phyloP scores from a whole-genome alignment of 805 yeast species.

The Maudiozyma bulderi region DNA sequence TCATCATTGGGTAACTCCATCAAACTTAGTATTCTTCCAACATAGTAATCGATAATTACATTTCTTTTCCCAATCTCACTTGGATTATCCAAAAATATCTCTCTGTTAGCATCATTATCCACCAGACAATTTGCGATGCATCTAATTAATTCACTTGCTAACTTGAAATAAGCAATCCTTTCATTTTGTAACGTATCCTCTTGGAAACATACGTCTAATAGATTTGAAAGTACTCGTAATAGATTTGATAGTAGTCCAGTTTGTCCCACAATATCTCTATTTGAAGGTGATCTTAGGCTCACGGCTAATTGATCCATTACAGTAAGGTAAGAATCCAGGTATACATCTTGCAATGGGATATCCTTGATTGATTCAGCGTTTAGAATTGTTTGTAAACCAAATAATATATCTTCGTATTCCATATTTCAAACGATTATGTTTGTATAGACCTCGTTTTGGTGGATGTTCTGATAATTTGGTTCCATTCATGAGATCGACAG shows the following conservation, averaged over 20 bases:
- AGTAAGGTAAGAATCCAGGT: slow-evolving; percentile 13
- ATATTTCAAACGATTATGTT: slow-evolving; percentile 6
- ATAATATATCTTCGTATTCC: slow-evolving; percentile 28
- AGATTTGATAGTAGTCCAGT: slow-evolving; percentile 20
- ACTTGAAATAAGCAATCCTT: slow-evolving; percentile 9
- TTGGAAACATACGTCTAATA: slow-evolving; percentile 11
- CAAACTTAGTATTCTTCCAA: slow-evolving; percentile 12
- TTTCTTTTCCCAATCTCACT: slow-evolving; percentile 4
- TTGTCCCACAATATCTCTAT: slow-evolving; percentile 24
- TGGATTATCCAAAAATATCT: slow-evolving; percentile 7
- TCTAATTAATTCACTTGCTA: slow-evolving; percentile 25
- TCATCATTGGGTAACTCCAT: slow-evolving; percentile 3
- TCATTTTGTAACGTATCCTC: not conserved
- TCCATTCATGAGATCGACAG: no score
- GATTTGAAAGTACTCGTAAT: slow-evolving; percentile 9
- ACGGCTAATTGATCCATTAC: slow-evolving; percentile 27
- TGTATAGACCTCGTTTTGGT: no score
- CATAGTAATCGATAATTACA: slow-evolving; percentile 11
- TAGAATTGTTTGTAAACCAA: slow-evolving; percentile 25
- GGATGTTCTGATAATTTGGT: no score
- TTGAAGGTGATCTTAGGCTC: slow-evolving; percentile 20
- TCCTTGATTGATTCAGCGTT: slow-evolving; percentile 10
- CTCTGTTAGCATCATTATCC: slow-evolving; percentile 25
- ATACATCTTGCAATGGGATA: slow-evolving; percentile 14
- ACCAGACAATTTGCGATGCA: slow-evolving; percentile 27